Evolutionary conservation across 2,329 filamentous ascomycete species (phyloP), one percentile per base, ranked within the genome.

Genomic region (Talaromyces islandicus): DNA sequence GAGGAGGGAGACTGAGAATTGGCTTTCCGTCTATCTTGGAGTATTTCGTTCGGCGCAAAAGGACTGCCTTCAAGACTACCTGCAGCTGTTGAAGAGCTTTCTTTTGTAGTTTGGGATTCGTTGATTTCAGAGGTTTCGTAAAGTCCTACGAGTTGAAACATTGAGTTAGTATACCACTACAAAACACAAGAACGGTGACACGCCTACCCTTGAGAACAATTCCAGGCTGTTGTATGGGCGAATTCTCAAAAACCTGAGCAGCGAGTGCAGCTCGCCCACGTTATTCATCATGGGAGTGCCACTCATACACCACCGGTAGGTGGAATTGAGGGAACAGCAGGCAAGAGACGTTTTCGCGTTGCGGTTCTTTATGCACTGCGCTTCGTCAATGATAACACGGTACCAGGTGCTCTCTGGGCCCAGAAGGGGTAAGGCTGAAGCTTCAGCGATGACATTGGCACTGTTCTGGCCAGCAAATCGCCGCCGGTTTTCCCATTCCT

Each of bases 261-360:
- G 76, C 0, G 91, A 89, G 68, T 85, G 92, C 3, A 96, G 79
- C 67, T 97, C 92, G 25, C 84, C 79, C 2, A 93, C 85, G 12
- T 82, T 85, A 67, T 96, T 96, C 88, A 94, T 94, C 88, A 93
- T 92, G 0, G 90, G 90, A 0, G 90, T 94, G 27, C 90, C 90
- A 35, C 88, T 91, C 72, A 93, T 83, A 69, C 88, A 91, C 77
- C 90, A 87, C 54, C 90, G 82, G 69, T 89, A 84, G 38, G 77
- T 78, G 14, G 88, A 78, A 62, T 82, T 75, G 17, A 94, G 73
- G 11, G 75, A 71, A 65, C 79, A 83, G 30, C 84, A 84, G 4
- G 85, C 89, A 63, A 81, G 80, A 1, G 88, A 83, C 5, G 81
- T 76, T 63, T 85, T 83, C 0, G 88, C 88, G 46, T 77, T 80